These are phyloP conservation scores for Stephania yunnanensis DNA, from an alignment of 164 flowering plant genomes.

Conservation along the genomic window DNA sequence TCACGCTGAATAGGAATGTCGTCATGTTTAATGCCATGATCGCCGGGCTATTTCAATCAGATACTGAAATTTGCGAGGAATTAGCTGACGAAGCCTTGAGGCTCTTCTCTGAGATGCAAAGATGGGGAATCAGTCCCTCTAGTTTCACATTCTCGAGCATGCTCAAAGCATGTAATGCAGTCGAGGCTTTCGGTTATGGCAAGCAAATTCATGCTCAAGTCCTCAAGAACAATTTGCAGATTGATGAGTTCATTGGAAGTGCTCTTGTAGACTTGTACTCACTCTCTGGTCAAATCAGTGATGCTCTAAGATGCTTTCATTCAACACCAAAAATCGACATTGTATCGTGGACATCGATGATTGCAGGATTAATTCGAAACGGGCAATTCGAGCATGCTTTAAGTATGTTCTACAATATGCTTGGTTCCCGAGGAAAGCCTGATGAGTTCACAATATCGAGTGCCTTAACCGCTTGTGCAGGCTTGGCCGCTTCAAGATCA, in stretches of 20 bases:
- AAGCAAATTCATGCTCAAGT: conserved; percentile 58
- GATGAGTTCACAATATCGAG: conserved; percentile 47
- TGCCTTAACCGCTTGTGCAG: conserved; percentile 47
- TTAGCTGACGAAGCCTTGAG: conserved; percentile 28
- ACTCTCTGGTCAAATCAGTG: conserved; percentile 30
- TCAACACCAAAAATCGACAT: conserved; percentile 37
- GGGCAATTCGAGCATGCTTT: conserved; percentile 39
- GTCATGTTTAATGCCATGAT: conserved; percentile 63
- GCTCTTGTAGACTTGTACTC: conserved; percentile 50
- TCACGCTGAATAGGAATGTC: conserved; percentile 36
- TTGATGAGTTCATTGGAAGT: conserved; percentile 51
- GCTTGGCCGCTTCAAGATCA: conserved; percentile 34
- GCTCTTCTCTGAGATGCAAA: conserved; percentile 43
- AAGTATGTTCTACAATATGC: conserved; percentile 27
- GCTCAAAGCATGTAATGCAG: conserved; percentile 39
- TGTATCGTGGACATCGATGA: conserved; percentile 55
- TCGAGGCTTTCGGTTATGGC: conserved; percentile 35
- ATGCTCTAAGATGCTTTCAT: conserved; percentile 39
- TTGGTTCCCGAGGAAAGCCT: conserved; percentile 32
- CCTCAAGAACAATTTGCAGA: conserved; percentile 37
- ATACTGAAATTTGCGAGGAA: conserved; percentile 19
- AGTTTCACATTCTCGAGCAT: conserved; percentile 47
- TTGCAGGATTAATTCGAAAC: conserved; percentile 36
- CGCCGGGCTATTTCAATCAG: conserved; percentile 31
- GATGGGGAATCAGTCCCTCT: conserved; percentile 39